A percentile compares a stretch with the other conserved stretches of the same genome.
These are phyloP conservation scores for Cyberlindnera samutprakarnensis DNA, from an alignment of 805 yeast species.

Conservation along the genomic window DNA sequence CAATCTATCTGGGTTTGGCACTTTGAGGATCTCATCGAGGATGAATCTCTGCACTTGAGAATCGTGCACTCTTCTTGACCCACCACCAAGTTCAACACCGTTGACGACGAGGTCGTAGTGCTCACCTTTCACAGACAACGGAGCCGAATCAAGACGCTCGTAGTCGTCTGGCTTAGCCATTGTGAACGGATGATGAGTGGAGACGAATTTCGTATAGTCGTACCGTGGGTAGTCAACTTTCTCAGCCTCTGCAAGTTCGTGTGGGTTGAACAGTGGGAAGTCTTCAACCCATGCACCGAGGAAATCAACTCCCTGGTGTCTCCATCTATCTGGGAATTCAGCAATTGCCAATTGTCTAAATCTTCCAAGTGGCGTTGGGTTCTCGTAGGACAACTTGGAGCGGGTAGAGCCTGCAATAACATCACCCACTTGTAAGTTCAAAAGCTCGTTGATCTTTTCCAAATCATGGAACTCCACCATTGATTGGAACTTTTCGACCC, in stretches of 20 bases:
- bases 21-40: slow-evolving; percentile 54
- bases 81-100: slow-evolving; percentile 97
- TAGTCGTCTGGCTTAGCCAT: slow-evolving; percentile 77
- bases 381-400: slow-evolving; percentile 64
- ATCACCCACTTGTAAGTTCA: slow-evolving; percentile 58
- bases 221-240: slow-evolving; percentile 53
- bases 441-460: slow-evolving; percentile 21
- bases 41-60: slow-evolving; percentile 67
- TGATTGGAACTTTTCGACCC: slow-evolving; percentile 33
- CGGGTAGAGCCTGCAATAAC: slow-evolving; percentile 76
- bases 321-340: slow-evolving; percentile 40
- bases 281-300: slow-evolving; percentile 84
- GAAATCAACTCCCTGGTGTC: slow-evolving; percentile 26
- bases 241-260: slow-evolving; percentile 27
- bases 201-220: slow-evolving; percentile 36
- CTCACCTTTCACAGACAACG: slow-evolving; percentile 70
- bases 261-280: slow-evolving; percentile 87
- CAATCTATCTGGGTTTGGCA: slow-evolving; percentile 48
- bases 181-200: slow-evolving; percentile 98
- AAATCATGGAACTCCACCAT: slow-evolving; percentile 28
- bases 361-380: slow-evolving; percentile 91
- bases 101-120: slow-evolving; percentile 92
- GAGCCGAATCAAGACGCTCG: slow-evolving; percentile 41
- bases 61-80: slow-evolving; percentile 92
- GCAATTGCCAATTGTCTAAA: slow-evolving; percentile 69